Evolutionary conservation across 495 filamentous ascomycete species (phyloP), one percentile per base, ranked within the genome.

Genomic region (Hypoxylon lenormandii): DNA sequence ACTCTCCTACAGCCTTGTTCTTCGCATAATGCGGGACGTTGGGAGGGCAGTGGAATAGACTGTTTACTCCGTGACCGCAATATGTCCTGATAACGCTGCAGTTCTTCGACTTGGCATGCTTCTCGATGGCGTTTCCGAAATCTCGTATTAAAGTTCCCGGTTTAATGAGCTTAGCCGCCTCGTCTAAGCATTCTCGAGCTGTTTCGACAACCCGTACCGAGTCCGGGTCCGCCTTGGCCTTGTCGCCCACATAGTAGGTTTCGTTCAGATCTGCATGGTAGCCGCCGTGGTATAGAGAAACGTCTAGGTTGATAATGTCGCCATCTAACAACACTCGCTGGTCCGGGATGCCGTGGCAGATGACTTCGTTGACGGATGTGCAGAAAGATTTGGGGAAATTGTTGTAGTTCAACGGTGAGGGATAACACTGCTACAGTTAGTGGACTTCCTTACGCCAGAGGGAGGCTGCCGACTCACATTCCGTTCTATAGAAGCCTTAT

Each of bases 371-470:
- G 62, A 91, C 75, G 1, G 93, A 97, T 0, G 93, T 98, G 79
- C 95, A 99, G 46, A 97, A 89, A 1, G 95, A 99, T 83, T 99
- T 99, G 58, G 95, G 95, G 82, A 97, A 99, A 77, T 92, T 83
- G 83, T 89, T 88, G 78, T 99, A 99, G 82, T 99, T 99, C 7
- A 99, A 80, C 1, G 94, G 92, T 0, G 95, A 99, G 0, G 95
- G 95, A 72, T 99, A 99, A 11, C 93, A 91, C 95, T 98, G 53
- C n/a, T 28, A 3, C n/a, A 7, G 60, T 74, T 33, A 76, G 66
- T 8, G 21, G 11, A 38, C 52, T 4, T 63, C 70, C 79, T 64
- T 26, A 16, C 21, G 8, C 0, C 47, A 0, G 11, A 28, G 0
- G 13, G 30, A 18, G 21, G 8, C 6, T 12, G 18, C 36, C 16